These are phyloP conservation scores for Neopestalotiopsis sp. DNA, from an alignment of 2,329 filamentous ascomycete species.

Conservation along the genomic window DNA sequence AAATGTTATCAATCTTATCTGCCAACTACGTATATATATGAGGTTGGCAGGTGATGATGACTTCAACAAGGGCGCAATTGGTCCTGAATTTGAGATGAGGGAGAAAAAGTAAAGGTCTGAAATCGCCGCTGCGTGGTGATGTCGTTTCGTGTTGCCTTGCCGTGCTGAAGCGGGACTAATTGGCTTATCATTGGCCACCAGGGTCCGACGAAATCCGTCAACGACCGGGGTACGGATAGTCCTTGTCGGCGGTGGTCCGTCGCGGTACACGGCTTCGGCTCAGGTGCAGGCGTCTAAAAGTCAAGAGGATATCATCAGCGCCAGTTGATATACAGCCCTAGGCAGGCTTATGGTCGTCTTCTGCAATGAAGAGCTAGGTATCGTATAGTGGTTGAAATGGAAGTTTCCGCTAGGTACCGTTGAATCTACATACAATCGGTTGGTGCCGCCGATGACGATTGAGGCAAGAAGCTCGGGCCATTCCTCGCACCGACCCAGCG, in stretches of 20 bases:
- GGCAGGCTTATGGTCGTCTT: background rate
- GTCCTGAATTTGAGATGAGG: background rate
- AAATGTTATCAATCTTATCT: background rate
- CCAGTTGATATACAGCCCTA: background rate
- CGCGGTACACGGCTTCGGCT: background rate
- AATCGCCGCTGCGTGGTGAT: slow-evolving; percentile 1
- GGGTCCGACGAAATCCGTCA: slow-evolving; percentile 11
- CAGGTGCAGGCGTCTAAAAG: background rate
- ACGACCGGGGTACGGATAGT: background rate
- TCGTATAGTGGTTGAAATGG: background rate
- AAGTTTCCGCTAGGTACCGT: background rate
- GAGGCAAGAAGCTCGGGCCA: slow-evolving; percentile 2
- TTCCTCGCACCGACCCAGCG: background rate
- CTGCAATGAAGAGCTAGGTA: background rate
- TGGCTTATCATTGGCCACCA: slow-evolving; percentile 8
- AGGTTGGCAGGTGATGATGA: background rate
- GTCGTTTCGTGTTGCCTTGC: background rate
- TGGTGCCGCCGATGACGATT: background rate
- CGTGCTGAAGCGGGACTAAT: background rate
- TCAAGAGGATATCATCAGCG: background rate
- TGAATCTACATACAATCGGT: background rate
- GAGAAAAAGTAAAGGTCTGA: background rate
- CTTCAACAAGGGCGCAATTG: too few relatives aligned
- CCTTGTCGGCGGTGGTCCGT: slow-evolving; percentile 4
- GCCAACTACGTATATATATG: slow-evolving; percentile 1